A percentile compares a stretch with the other conserved stretches of the same genome.
These are phyloP conservation scores for Sclerotinia subarctica DNA, from an alignment of 2,329 filamentous ascomycete species.

Conservation along the genomic window DNA sequence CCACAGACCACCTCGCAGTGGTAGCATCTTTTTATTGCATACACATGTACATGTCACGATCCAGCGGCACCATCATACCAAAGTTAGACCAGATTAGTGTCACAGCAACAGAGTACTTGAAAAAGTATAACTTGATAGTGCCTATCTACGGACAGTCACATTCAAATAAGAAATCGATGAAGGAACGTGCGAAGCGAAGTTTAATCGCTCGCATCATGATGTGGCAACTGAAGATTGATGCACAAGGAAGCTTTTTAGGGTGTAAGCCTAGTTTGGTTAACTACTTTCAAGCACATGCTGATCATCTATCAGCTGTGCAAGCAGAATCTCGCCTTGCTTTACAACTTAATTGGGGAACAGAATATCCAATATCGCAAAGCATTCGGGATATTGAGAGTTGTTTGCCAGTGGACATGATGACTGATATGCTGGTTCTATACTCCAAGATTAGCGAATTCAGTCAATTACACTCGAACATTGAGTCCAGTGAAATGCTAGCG, in stretches of 20 bases:
- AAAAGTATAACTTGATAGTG: conserved; percentile 8
- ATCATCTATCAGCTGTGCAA: conserved; percentile 13
- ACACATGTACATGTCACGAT: conserved; percentile 21
- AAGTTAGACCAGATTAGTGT: conserved; percentile 23
- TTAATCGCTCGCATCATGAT: conserved; percentile 21
- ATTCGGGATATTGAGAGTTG: conserved; percentile 25
- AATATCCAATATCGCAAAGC: conserved; percentile 24
- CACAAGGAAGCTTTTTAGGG: conserved; percentile 24
- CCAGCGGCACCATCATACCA: neutral
- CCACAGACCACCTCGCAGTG: conserved; percentile 13
- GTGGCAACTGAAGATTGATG: conserved; percentile 25
- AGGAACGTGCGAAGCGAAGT: conserved; percentile 11
- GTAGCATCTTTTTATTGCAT: conserved; percentile 22
- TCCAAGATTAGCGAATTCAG: conserved; percentile 11
- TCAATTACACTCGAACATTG: neutral
- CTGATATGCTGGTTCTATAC: conserved; percentile 21
- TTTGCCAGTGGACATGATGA: conserved; percentile 25
- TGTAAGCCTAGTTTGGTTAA: conserved; percentile 21
- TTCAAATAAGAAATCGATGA: neutral
- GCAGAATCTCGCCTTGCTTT: conserved; percentile 22
- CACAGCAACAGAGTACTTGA: conserved; percentile 8
- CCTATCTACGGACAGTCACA: neutral
- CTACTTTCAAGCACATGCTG: conserved; percentile 20
- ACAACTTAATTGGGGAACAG: conserved; percentile 23
- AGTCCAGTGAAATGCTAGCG: neutral